These are phyloP conservation scores for Entonaema liquescens DNA, from an alignment of 495 filamentous ascomycete genomes.

Conservation along the genomic window DNA sequence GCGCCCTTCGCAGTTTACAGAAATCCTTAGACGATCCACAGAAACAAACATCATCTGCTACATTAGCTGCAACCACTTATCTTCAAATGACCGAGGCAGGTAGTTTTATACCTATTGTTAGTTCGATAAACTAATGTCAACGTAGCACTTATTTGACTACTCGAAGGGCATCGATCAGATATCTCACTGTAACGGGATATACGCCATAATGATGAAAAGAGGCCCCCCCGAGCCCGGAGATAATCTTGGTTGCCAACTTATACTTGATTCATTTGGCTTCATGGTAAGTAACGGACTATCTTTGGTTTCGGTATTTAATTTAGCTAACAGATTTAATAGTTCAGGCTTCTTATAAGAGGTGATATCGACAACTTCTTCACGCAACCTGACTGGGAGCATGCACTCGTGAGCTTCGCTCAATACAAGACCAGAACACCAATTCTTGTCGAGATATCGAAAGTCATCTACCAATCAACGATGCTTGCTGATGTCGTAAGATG, in stretches of 20 bases:
- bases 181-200: conserved; percentile 30
- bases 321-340: conserved; percentile 15
- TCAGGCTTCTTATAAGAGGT: conserved; percentile 2
- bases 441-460: conserved; percentile 23
- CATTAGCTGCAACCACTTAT: conserved; percentile 26
- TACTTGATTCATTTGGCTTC: conserved; percentile 24
- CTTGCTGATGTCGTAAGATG: not conserved
- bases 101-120: not conserved
- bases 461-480: not conserved
- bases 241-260: conserved; percentile 21
- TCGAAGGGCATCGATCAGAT: conserved; percentile 13
- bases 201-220: conserved; percentile 21
- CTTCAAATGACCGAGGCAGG: conserved; percentile 27
- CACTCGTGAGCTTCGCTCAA: conserved; percentile 9
- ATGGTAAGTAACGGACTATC: conserved; percentile 10
- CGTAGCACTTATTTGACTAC: conserved; percentile 23
- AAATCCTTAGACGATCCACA: conserved; percentile 20
- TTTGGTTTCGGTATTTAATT: not conserved
- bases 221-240: conserved; percentile 22
- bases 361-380: conserved; percentile 26
- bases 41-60: conserved; percentile 21
- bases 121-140: not conserved
- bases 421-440: conserved; percentile 4
- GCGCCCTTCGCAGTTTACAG: conserved; percentile 28
- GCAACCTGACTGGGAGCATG: conserved; percentile 14